Evolutionary conservation across 2,329 filamentous ascomycete genomes (phyloP), one percentile per base, ranked within the genome.

Genomic region (Neonectria neomacrospora): DNA sequence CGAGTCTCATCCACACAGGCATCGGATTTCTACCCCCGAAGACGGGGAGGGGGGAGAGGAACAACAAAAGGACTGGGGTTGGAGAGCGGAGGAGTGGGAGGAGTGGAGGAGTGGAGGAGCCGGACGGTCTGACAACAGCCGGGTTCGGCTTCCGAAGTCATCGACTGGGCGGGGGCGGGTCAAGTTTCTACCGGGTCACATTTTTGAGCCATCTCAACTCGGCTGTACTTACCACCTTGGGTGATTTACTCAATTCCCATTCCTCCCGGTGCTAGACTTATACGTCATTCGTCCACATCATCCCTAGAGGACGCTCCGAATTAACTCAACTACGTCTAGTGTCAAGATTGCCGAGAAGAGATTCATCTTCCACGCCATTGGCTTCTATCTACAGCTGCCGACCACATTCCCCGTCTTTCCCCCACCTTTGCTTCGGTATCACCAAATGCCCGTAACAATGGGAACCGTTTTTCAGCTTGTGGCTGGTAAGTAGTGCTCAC

Each of bases 81-180:
- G 16, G 37, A 14, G 16, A 7, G 48, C n/a, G 34, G 14, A n/a
- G 48, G 26, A 6, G 23, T 7, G 48, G 18, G 28, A 26, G n/a
- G 23, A n/a, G 28, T 26, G 39, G 37, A 54, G 23, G 18, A 34
- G 48, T 20, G 18, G 48, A 26, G 28, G 23, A n/a, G 28, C 9
- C 34, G 26, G 37, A 45, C 22, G 12, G 39, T 37, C 50, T 20
- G n/a, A 45, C 53, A 61, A 53, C 37, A 62, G 54, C 59, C 59
- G 59, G 47, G 39, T 32, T 62, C 32, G 22, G 39, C 22, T 62
- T 58, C 54, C 59, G 59, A 58, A 53, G 28, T 32, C 37, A 50
- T 63, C 65, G 65, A 51, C 23, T 26, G 23, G 45, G 37, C 5
- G 14, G 5, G 16, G n/a, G 14, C 22, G 45, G 45, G 22, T 28